Evolutionary conservation across 441 rosid species (phyloP).

Genomic region (Capsella rubella): DNA sequence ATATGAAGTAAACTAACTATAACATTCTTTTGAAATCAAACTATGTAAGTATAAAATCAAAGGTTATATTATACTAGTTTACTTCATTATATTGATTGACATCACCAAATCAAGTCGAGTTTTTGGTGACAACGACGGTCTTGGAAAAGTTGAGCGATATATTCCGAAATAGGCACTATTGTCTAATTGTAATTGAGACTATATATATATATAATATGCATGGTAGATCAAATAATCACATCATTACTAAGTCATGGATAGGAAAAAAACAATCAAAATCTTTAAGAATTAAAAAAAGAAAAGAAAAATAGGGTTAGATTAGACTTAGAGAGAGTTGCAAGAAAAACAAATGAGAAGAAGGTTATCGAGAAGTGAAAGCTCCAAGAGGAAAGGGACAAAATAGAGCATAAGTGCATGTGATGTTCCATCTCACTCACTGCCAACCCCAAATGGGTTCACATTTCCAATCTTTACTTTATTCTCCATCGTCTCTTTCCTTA

Average conservation of each 20-base stretch:
- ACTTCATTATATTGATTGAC: slow-evolving; percentile 4
- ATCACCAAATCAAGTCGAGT: slow-evolving; percentile 10
- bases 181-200: slow-evolving; percentile 17
- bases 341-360: slow-evolving; percentile 25
- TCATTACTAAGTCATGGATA: slow-evolving; percentile 35
- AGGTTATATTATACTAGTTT: neutral
- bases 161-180: slow-evolving; percentile 27
- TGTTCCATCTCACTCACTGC: slow-evolving; percentile 51
- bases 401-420: slow-evolving; percentile 49
- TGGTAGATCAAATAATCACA: slow-evolving; percentile 32
- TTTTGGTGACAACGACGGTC: slow-evolving; percentile 23
- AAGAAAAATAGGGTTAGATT: slow-evolving; percentile 13
- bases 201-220: neutral
- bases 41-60: neutral
- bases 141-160: slow-evolving; percentile 7
- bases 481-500: slow-evolving; percentile 39
- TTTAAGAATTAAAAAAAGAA: slow-evolving; percentile 28
- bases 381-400: slow-evolving; percentile 50
- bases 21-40: neutral
- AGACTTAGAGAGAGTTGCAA: neutral
- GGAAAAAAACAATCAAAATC: slow-evolving; percentile 17
- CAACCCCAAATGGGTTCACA: slow-evolving; percentile 48
- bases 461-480: slow-evolving; percentile 44
- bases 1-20: neutral
- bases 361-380: slow-evolving; percentile 37